Evolutionary conservation across 371 early-diverging fungal species (phyloP).

Genomic region (Gilbertella persicaria): DNA sequence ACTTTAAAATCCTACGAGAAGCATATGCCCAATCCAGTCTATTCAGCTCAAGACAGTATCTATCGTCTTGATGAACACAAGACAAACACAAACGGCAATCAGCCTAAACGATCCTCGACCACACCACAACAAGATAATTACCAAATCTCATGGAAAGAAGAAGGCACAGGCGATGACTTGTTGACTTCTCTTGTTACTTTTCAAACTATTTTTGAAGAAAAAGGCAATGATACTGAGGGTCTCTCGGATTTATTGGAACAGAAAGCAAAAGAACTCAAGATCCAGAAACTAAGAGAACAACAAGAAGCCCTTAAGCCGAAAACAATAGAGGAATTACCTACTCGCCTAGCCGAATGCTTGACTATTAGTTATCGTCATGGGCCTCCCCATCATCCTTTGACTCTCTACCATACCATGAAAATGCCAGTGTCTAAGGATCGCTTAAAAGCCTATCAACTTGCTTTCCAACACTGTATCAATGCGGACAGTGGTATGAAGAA

Average conservation of each 20-base stretch:
- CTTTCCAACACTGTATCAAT: conserved; percentile 43
- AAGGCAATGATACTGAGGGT: conserved; percentile 33
- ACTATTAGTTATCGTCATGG: conserved; percentile 45
- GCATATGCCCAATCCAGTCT: conserved; percentile 35
- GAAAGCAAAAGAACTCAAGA: conserved; percentile 31
- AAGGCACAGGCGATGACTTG: conserved; percentile 42
- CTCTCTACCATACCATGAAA: conserved; percentile 54
- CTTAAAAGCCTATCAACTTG: conserved; percentile 19
- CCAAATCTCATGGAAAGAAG: conserved; percentile 51
- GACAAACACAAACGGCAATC: background rate
- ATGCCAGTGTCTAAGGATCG: conserved; percentile 18
- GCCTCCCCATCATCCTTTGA: conserved; percentile 38
- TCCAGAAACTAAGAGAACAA: conserved; percentile 13
- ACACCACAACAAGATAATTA: conserved; percentile 27
- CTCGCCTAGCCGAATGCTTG: conserved; percentile 27
- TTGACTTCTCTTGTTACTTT: conserved; percentile 38
- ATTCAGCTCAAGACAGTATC: conserved; percentile 42
- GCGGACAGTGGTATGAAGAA: conserved; percentile 43
- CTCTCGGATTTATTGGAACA: conserved; percentile 44
- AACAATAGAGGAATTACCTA: conserved; percentile 20
- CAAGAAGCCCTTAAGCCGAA: conserved; percentile 8
- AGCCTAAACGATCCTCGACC: background rate
- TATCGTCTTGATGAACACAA: conserved; percentile 25
- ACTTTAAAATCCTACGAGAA: conserved; percentile 41
- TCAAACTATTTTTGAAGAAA: conserved; percentile 42